phyloP scores from a whole-genome alignment of 2,329 filamentous ascomycete genomes.

The Geosmithia flava region DNA sequence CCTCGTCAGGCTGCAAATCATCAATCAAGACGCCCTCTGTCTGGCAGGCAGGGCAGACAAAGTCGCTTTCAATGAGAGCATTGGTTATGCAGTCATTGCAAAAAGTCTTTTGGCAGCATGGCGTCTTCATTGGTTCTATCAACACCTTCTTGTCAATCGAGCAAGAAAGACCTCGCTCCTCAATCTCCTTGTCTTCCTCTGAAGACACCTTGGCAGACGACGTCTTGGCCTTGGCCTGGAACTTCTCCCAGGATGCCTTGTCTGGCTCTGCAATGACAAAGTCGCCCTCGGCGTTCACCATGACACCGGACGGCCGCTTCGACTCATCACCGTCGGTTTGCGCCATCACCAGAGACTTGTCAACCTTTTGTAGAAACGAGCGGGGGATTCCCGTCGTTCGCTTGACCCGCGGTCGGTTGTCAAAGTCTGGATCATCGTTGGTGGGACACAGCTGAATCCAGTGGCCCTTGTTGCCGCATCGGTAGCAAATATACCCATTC shows the following conservation, averaged over 20 bases:
- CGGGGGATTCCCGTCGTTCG: constrained; percentile 93
- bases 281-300: constrained; percentile 96
- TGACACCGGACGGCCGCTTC: constrained; percentile 77
- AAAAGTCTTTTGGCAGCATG: constrained; percentile 96
- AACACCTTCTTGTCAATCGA: constrained; percentile 96
- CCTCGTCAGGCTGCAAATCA: constrained; percentile 74
- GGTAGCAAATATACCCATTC: constrained; percentile 89
- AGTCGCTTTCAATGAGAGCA: constrained; percentile 95
- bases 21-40: constrained; percentile 87
- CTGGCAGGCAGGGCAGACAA: constrained; percentile 86
- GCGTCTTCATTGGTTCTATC: constrained; percentile 97
- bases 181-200: constrained; percentile 72
- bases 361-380: constrained; percentile 89
- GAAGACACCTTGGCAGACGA: constrained; percentile 68
- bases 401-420: constrained; percentile 87
- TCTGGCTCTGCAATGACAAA: constrained; percentile 95
- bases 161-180: constrained; percentile 82
- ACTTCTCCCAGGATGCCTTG: constrained; percentile 92
- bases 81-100: constrained; percentile 99
- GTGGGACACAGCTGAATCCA: constrained; percentile 98
- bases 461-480: constrained; percentile 95
- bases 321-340: constrained; percentile 70
- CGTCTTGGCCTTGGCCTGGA: constrained; percentile 86
- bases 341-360: constrained; percentile 69
- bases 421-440: constrained; percentile 95